These are phyloP conservation scores for Sordaria brevicollis DNA, from an alignment of 495 filamentous ascomycete genomes.

Conservation along the genomic window DNA sequence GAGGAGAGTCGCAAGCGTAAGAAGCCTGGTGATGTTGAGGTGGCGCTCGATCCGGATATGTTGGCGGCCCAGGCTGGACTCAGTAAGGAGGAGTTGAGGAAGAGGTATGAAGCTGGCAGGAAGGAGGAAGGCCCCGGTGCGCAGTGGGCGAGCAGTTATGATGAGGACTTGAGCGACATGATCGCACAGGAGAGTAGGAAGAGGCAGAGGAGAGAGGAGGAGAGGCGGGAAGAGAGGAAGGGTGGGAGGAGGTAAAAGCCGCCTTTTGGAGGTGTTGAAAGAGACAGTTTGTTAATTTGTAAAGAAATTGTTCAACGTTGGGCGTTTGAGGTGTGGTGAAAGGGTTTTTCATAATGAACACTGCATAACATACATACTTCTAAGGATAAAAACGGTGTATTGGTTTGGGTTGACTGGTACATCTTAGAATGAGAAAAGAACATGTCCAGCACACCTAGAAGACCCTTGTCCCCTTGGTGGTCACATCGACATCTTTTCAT, in stretches of 20 bases:
- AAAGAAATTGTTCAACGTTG: not conserved
- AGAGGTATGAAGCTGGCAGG: conserved; percentile 65
- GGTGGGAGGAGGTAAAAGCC: conserved; percentile 1
- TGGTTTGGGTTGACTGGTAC: not conserved
- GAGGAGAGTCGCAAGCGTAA: conserved; percentile 70
- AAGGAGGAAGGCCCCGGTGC: conserved; percentile 55
- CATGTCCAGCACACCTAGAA: not conserved
- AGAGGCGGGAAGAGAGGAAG: conserved; percentile 46
- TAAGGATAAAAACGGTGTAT: not conserved
- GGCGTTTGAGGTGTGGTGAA: not conserved
- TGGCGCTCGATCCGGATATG: conserved; percentile 75
- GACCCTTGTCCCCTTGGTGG: too few species aligned
- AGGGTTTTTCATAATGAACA: not conserved
- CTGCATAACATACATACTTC: not conserved
- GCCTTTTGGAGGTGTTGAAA: not conserved
- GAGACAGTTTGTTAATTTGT: not conserved
- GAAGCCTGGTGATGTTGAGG: conserved; percentile 90
- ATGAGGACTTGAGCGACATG: conserved; percentile 94
- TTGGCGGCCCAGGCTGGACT: conserved; percentile 62
- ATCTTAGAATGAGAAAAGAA: not conserved
- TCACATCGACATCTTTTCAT: too few species aligned
- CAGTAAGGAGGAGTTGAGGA: conserved; percentile 45
- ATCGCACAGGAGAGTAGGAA: conserved; percentile 90
- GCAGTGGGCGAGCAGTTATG: conserved; percentile 54
- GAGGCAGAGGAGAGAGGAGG: conserved; percentile 75